Evolutionary conservation across 1,284 basidiomycete species (phyloP).

Genomic region (Malassezia caprae): DNA sequence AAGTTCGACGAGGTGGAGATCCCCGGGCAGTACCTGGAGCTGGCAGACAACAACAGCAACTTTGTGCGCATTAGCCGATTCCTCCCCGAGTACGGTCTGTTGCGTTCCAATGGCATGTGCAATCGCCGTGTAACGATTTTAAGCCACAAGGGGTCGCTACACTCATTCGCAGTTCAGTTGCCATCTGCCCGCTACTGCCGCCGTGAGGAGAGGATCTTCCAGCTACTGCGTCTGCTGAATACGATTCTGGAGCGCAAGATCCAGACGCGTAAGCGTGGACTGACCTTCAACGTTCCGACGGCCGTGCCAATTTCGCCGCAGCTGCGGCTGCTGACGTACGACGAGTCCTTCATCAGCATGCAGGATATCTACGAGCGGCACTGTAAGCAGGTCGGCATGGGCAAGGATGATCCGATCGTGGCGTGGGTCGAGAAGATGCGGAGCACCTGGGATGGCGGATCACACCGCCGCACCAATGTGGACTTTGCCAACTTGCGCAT

Average conservation of each 20-base stretch:
- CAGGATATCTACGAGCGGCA: slow-evolving; percentile 90
- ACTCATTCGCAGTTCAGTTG: slow-evolving; percentile 82
- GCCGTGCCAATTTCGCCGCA: slow-evolving; percentile 74
- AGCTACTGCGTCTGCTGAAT: slow-evolving; percentile 85
- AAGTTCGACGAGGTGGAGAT: slow-evolving; percentile 98
- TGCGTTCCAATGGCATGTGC: slow-evolving; percentile 68
- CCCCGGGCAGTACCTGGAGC: slow-evolving; percentile 80
- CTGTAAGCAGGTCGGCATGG: slow-evolving; percentile 66
- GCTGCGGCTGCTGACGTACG: slow-evolving; percentile 78
- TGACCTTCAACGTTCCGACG: slow-evolving; percentile 81
- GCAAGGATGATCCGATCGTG: slow-evolving; percentile 68
- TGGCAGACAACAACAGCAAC: slow-evolving; percentile 80
- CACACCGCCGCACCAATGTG: slow-evolving; percentile 25
- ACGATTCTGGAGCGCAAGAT: slow-evolving; percentile 59
- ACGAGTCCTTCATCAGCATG: slow-evolving; percentile 78
- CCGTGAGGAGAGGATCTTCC: slow-evolving; percentile 84
- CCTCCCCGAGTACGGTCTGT: slow-evolving; percentile 78
- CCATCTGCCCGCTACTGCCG: slow-evolving; percentile 78
- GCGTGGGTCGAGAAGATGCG: slow-evolving; percentile 47
- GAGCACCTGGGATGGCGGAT: slow-evolving; percentile 31
- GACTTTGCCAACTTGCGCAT: slow-evolving; percentile 69
- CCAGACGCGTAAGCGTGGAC: slow-evolving; percentile 81
- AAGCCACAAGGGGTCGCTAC: slow-evolving; percentile 79
- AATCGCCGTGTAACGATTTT: slow-evolving; percentile 84
- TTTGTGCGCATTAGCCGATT: slow-evolving; percentile 89